Percentiles rank a stretch among this genome's conserved stretches.
Evolutionary conservation across 1,139 yeast species (phyloP).

Genomic region (Protomyces gravidus): DNA sequence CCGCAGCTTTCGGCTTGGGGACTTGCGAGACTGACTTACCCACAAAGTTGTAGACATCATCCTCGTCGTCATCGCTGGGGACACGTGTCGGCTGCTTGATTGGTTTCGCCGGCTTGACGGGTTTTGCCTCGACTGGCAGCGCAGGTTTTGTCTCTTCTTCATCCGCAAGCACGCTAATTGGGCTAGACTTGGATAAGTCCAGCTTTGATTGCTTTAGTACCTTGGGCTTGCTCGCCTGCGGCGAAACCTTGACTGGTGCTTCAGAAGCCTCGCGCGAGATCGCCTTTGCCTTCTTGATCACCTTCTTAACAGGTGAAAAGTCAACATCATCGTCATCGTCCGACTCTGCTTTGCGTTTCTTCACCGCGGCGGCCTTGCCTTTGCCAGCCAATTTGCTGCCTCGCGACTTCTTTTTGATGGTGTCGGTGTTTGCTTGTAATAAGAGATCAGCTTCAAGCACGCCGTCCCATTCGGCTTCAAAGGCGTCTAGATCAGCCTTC

Average conservation of each 20-base stretch:
- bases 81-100: background rate
- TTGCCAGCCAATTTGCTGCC: conserved; percentile 33
- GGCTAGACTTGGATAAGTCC: background rate
- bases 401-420: conserved; percentile 27
- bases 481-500: conserved; percentile 74
- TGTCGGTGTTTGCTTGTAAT: conserved; percentile 40
- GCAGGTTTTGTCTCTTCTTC: background rate
- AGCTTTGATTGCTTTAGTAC: background rate
- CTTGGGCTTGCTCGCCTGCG: background rate
- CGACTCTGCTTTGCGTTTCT: conserved; percentile 28
- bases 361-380: conserved; percentile 35
- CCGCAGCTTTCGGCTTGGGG: background rate
- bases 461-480: conserved; percentile 60
- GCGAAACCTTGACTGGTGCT: background rate
- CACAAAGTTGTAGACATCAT: conserved; percentile 19
- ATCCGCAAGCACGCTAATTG: conserved; percentile 9
- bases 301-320: conserved; percentile 17
- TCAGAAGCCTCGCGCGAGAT: background rate
- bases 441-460: conserved; percentile 57
- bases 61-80: conserved; percentile 12
- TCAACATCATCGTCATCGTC: conserved; percentile 33
- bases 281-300: background rate
- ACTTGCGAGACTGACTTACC: conserved; percentile 2
- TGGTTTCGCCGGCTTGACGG: background rate
- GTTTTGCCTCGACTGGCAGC: background rate